phyloP scores from a whole-genome alignment of 768 basidiomycete species.

The Brasilioporus rufonigricans region DNA sequence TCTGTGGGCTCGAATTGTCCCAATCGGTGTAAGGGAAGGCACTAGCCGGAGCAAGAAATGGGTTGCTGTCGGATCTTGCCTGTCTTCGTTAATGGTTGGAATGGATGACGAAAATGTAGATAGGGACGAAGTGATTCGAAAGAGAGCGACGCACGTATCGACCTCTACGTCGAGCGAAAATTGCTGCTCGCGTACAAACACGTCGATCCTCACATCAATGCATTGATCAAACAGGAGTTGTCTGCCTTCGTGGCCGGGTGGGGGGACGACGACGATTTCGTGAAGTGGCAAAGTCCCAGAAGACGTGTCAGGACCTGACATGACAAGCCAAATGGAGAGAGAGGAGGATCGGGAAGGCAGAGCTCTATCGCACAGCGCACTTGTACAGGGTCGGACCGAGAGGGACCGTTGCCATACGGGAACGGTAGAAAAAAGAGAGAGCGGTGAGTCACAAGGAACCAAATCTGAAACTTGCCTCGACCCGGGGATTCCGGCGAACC shows the following conservation, averaged over 20 bases:
- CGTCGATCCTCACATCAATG: slow-evolving; percentile 51
- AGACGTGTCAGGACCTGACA: slow-evolving; percentile 17
- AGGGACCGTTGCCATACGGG: not conserved
- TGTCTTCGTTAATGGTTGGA: slow-evolving; percentile 28
- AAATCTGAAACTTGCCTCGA: slow-evolving; percentile 11
- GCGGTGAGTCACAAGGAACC: slow-evolving; percentile 15
- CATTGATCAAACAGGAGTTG: slow-evolving; percentile 61
- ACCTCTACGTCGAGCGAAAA: slow-evolving; percentile 75
- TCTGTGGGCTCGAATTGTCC: slow-evolving; percentile 60
- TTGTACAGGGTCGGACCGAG: slow-evolving; percentile 10
- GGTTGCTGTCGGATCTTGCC: slow-evolving; percentile 58
- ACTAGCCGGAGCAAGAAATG: slow-evolving; percentile 72
- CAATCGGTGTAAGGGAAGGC: slow-evolving; percentile 60
- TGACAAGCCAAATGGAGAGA: slow-evolving; percentile 4
- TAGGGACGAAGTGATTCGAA: not conserved
- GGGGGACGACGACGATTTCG: slow-evolving; percentile 54
- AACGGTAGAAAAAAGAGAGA: not conserved
- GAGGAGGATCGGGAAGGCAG: not conserved
- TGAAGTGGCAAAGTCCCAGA: slow-evolving; percentile 38
- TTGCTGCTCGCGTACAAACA: slow-evolving; percentile 51
- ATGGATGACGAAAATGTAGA: slow-evolving; percentile 10
- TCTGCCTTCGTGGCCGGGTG: slow-evolving; percentile 35
- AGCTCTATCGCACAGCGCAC: slow-evolving; percentile 17
- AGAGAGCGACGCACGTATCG: slow-evolving; percentile 55
- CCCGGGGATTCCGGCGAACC: slow-evolving; percentile 11